Evolutionary conservation across 192 early-diverging fungal species (phyloP).

Genomic region (Phlyctochytrium bullatum): DNA sequence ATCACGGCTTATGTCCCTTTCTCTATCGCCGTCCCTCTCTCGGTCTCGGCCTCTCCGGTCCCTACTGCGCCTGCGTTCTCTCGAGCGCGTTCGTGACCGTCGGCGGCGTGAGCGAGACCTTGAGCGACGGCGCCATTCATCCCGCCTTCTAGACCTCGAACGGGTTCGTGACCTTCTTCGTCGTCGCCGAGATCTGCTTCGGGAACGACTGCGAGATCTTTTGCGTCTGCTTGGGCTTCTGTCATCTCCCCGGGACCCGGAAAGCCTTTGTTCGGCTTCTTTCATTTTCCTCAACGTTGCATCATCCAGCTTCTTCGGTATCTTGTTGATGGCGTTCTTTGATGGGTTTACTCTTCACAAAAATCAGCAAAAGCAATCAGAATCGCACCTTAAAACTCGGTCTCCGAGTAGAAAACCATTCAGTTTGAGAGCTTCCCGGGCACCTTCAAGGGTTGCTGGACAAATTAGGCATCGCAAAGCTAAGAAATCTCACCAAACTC

Average conservation of each 20-base stretch:
- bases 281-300: constrained; percentile 48
- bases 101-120: constrained; percentile 14
- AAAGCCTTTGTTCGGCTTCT: constrained; percentile 45
- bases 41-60: constrained; percentile 38
- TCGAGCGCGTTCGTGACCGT: too few species aligned
- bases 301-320: constrained; percentile 44
- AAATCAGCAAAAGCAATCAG: constrained; percentile 8
- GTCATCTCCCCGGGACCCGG: constrained; percentile 8
- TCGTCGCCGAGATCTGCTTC: constrained; percentile 5
- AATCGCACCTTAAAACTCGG: constrained; percentile 55
- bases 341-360: constrained; percentile 62
- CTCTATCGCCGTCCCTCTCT: constrained; percentile 40
- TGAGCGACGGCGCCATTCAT: constrained; percentile 8
- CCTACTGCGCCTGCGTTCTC: too few species aligned
- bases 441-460: constrained; percentile 45
- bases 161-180: not conserved
- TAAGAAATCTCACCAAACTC: constrained; percentile 60
- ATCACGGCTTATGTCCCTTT: constrained; percentile 22
- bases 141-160: constrained; percentile 9
- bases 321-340: constrained; percentile 75
- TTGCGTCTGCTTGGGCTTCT: constrained; percentile 24
- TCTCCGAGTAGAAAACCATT: constrained; percentile 65
- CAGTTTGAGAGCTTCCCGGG: constrained; percentile 59
- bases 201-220: constrained; percentile 32
- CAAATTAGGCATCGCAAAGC: not conserved